These are phyloP conservation scores for Herpetospermum pedunculosum DNA, from an alignment of 306 rosid genomes.

Conservation along the genomic window DNA sequence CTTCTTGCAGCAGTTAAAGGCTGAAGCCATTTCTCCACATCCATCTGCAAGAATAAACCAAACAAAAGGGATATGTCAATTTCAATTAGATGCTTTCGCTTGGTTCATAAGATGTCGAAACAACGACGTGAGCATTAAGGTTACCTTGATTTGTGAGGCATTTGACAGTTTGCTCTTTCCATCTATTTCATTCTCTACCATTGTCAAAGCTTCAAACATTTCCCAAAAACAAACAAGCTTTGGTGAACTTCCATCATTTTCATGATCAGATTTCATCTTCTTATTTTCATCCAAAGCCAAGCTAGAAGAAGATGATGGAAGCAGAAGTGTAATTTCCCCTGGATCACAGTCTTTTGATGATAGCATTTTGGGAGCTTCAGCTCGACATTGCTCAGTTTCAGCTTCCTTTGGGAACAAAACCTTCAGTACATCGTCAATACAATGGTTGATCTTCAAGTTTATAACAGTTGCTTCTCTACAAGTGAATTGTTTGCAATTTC, in stretches of 20 bases:
- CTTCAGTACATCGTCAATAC: slow-evolving; percentile 14
- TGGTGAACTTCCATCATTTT: neutral
- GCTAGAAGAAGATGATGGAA: neutral
- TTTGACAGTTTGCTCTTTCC: neutral
- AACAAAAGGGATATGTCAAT: neutral
- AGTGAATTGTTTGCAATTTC: neutral
- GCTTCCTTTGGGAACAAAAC: slow-evolving; percentile 19
- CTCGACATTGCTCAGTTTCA: neutral
- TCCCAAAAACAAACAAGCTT: slow-evolving; percentile 12
- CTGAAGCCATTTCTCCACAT: neutral
- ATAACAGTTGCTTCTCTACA: slow-evolving; percentile 29
- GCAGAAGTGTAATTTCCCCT: neutral
- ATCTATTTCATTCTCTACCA: neutral
- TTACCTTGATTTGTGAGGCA: neutral
- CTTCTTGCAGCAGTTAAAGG: slow-evolving; percentile 1
- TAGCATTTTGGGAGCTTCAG: neutral
- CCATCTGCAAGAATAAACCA: neutral
- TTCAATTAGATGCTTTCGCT: neutral
- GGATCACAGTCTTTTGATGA: neutral
- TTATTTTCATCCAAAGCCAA: neutral
- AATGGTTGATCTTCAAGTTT: slow-evolving; percentile 17
- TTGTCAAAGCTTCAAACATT: neutral
- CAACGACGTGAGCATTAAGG: neutral
- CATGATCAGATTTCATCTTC: neutral
- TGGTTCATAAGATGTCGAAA: neutral